Evolutionary conservation across 768 basidiomycete species (phyloP).

Genomic region (Guyanaporus albipodus): DNA sequence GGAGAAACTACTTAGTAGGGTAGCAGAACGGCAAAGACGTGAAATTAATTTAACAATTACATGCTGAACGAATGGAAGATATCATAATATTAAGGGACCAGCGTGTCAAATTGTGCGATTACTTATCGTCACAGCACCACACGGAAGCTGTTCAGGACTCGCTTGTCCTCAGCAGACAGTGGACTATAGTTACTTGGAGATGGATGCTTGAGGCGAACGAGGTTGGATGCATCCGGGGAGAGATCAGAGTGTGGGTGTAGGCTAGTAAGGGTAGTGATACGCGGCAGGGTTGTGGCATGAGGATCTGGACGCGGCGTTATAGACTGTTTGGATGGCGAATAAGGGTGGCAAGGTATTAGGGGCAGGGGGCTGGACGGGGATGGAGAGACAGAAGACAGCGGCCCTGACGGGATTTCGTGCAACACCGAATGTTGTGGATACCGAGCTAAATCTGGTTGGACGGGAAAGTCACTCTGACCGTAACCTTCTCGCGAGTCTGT

Average conservation of each 20-base stretch:
- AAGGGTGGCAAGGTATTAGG: slow-evolving; percentile 8
- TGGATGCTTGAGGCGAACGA: slow-evolving; percentile 22
- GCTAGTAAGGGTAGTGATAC: slow-evolving; percentile 18
- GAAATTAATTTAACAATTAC: not conserved
- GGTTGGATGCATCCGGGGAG: slow-evolving; percentile 2
- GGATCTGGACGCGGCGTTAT: slow-evolving; percentile 1
- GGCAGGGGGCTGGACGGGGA: slow-evolving; percentile 14
- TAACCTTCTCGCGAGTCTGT: slow-evolving; percentile 19
- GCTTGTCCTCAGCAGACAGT: slow-evolving; percentile 54
- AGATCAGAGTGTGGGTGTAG: slow-evolving; percentile 3
- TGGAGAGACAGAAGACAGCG: slow-evolving; percentile 15
- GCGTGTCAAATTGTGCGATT: too few species aligned
- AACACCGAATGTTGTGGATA: slow-evolving; percentile 8
- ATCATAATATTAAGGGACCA: slow-evolving; percentile 4
- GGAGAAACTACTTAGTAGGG: slow-evolving; percentile 2
- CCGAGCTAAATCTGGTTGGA: slow-evolving; percentile 2
- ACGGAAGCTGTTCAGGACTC: slow-evolving; percentile 54
- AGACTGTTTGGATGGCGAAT: slow-evolving; percentile 2
- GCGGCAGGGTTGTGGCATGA: slow-evolving; percentile 18
- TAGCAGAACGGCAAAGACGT: not conserved
- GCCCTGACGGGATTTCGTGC: slow-evolving; percentile 11
- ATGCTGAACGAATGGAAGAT: not conserved
- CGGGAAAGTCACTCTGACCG: slow-evolving; percentile 7
- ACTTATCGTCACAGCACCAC: slow-evolving; percentile 40
- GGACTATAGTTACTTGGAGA: slow-evolving; percentile 33